phyloP scores from a whole-genome alignment of 805 yeast genomes.

The Millerozyma acaciae region DNA sequence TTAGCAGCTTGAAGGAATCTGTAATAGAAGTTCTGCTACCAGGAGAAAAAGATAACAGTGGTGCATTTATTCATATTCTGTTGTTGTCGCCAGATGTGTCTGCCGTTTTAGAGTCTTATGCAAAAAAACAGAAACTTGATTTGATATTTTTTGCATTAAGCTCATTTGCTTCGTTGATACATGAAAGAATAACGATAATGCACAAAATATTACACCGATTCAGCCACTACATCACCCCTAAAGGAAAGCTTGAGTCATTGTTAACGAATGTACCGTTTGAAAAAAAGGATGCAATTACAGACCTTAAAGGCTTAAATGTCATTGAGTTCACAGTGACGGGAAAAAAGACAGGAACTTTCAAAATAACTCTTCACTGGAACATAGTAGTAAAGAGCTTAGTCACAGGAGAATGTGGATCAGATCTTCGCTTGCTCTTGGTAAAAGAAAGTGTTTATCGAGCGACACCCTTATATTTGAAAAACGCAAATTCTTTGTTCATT shows the following conservation, averaged over 20 bases:
- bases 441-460: not conserved
- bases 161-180: constrained; percentile 24
- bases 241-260: no score
- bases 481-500: constrained; percentile 14
- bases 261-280: no score
- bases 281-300: no score
- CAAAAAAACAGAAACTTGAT: constrained; percentile 22
- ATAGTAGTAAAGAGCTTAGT: constrained; percentile 17
- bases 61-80: constrained; percentile 9
- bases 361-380: constrained; percentile 19
- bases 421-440: constrained; percentile 10
- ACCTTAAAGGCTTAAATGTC: constrained; percentile 13
- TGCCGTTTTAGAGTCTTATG: no score
- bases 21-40: constrained; percentile 6
- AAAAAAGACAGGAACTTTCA: no score
- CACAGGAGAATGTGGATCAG: constrained; percentile 22
- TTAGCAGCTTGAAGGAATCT: constrained; percentile 13
- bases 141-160: constrained; percentile 29
- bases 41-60: constrained; percentile 1
- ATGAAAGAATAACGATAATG: constrained; percentile 18
- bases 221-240: constrained; percentile 11
- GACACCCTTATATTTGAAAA: not conserved
- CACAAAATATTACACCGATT: constrained; percentile 18
- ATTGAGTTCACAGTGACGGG: constrained; percentile 16
- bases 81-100: constrained; percentile 22